Conservation (phyloP, 331 rosid genomes). For the Acacia concinna region DNA sequence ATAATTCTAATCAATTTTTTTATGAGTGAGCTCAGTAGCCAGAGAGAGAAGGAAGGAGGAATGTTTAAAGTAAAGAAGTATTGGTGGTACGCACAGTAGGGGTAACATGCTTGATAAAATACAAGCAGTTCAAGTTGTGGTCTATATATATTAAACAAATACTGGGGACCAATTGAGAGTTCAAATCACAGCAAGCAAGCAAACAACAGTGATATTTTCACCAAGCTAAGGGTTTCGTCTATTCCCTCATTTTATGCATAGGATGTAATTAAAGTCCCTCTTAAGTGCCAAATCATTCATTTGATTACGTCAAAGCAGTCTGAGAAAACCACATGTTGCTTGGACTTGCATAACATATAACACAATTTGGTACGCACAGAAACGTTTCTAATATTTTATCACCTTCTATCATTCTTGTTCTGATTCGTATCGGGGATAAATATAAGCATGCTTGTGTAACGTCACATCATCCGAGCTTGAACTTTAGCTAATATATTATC, state of each 20-base stretch:
- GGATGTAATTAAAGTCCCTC: neutral
- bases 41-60: conserved; percentile 16
- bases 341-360: neutral
- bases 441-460: neutral
- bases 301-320: neutral
- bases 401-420: conserved; percentile 15
- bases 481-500: neutral
- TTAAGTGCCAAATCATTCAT: neutral
- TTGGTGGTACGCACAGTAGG: neutral
- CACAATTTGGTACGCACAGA: neutral
- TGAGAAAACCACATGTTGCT: neutral
- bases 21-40: conserved; percentile 11
- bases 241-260: conserved; percentile 8
- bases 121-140: conserved; percentile 4
- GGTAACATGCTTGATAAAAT: conserved; percentile 28
- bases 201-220: conserved; percentile 18
- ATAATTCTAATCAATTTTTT: neutral
- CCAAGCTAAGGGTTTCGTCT: conserved; percentile 5
- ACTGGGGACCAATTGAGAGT: conserved; percentile 14
- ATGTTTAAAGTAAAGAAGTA: conserved; percentile 27
- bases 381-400: neutral
- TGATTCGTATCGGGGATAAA: neutral
- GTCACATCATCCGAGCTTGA: neutral
- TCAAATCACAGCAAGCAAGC: neutral
- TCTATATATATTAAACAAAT: neutral